Conservation (phyloP, 805 yeast species). For the Myxozyma monticola region DNA sequence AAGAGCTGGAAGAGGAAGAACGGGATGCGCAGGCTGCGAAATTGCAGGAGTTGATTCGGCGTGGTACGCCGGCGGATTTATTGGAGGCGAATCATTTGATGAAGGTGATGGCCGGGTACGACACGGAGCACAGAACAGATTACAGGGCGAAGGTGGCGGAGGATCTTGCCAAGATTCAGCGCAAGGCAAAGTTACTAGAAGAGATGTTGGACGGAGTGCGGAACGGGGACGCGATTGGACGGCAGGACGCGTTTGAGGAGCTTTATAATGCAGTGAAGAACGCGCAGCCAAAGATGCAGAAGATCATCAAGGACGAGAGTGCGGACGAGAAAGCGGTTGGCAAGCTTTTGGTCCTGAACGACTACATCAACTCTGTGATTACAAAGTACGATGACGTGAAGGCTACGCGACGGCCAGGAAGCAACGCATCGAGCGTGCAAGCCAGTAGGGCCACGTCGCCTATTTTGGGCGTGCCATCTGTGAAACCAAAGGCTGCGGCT, state of each 20-base stretch:
- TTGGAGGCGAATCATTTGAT: slow-evolving; percentile 94
- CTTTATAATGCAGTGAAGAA: slow-evolving; percentile 74
- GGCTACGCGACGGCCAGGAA: slow-evolving; percentile 47
- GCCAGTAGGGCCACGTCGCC: slow-evolving; percentile 15
- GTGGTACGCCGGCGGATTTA: slow-evolving; percentile 93
- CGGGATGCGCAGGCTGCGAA: slow-evolving; percentile 91
- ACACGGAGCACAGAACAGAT: slow-evolving; percentile 72
- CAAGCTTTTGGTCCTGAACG: slow-evolving; percentile 68
- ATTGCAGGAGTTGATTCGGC: slow-evolving; percentile 88
- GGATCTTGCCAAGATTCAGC: slow-evolving; percentile 77
- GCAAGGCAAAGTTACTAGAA: slow-evolving; percentile 81
- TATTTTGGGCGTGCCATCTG: background rate
- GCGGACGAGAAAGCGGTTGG: slow-evolving; percentile 64
- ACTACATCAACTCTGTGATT: slow-evolving; percentile 67
- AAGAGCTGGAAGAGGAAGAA: slow-evolving; percentile 90
- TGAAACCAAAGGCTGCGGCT: slow-evolving; percentile 34
- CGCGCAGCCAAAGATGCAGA: slow-evolving; percentile 83
- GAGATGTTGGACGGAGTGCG: slow-evolving; percentile 66
- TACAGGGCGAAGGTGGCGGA: slow-evolving; percentile 77
- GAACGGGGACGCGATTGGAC: slow-evolving; percentile 41
- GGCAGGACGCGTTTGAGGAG: slow-evolving; percentile 75
- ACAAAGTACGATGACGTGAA: slow-evolving; percentile 66
- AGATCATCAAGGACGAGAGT: slow-evolving; percentile 77
- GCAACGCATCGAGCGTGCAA: slow-evolving; percentile 15
- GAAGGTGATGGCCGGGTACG: slow-evolving; percentile 98